These are phyloP conservation scores for Carex myosuroides DNA, from an alignment of 176 grass and related monocot species.

Conservation along the genomic window DNA sequence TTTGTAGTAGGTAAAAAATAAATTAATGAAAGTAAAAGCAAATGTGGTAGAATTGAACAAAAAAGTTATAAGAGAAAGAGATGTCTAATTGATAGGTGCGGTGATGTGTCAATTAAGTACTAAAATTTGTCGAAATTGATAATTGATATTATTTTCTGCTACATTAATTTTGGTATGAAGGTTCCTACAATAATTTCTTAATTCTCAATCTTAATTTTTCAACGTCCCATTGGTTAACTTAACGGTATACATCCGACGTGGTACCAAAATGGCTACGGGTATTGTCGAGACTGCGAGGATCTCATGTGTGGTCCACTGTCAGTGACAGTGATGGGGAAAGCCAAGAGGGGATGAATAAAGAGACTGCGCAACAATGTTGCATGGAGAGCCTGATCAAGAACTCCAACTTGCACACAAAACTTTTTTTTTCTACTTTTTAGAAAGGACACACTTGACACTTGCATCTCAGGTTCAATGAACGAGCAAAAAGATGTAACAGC, in stretches of 20 bases:
- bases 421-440: not conserved
- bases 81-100: not conserved
- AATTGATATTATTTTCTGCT: not conserved
- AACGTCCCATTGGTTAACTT: not conserved
- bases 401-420: not conserved
- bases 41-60: no score
- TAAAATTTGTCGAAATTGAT: not conserved
- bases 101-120: not conserved
- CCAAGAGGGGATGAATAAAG: constrained; percentile 7
- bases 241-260: not conserved
- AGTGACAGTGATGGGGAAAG: not conserved
- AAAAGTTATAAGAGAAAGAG: not conserved
- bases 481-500: not conserved
- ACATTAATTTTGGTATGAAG: not conserved
- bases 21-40: no score
- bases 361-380: not conserved
- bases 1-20: not conserved
- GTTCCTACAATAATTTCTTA: no score
- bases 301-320: not conserved
- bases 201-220: no score
- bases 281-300: not conserved
- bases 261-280: not conserved
- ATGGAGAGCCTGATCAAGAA: not conserved
- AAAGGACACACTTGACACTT: not conserved
- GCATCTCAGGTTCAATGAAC: constrained; percentile 23